A percentile compares a stretch with the other conserved stretches of the same genome.
These are phyloP conservation scores for Acorus gramineus DNA, from an alignment of 106 monocot species.

Conservation along the genomic window DNA sequence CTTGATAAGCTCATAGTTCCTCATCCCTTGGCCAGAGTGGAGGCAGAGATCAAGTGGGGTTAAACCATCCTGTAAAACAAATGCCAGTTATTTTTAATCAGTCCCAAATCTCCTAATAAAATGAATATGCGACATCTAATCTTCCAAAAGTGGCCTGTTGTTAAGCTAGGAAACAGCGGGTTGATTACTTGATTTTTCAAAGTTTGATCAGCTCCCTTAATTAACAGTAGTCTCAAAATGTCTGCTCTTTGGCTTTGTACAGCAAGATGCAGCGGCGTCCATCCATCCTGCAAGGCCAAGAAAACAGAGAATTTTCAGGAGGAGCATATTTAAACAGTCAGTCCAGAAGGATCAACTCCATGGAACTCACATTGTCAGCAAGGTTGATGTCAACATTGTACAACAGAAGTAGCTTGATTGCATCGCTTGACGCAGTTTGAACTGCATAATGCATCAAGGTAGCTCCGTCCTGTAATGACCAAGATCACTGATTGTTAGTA, in stretches of 20 bases:
- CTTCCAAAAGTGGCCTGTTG: not conserved
- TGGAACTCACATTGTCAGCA: slow-evolving; percentile 58
- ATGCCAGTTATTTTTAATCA: not conserved
- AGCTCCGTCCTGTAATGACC: slow-evolving; percentile 67
- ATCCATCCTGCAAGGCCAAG: slow-evolving; percentile 60
- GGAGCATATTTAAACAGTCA: too few relatives aligned
- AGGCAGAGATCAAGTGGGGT: slow-evolving; percentile 84
- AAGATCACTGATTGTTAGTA: too few relatives aligned
- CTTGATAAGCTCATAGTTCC: slow-evolving; percentile 73
- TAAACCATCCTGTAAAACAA: slow-evolving; percentile 64
- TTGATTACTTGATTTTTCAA: slow-evolving; percentile 56
- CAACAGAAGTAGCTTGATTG: slow-evolving; percentile 79
- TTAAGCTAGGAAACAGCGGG: not conserved
- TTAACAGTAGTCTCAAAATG: slow-evolving; percentile 73
- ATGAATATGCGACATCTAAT: too few relatives aligned
- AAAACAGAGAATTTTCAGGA: too few relatives aligned
- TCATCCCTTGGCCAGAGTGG: slow-evolving; percentile 41
- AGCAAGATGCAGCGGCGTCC: slow-evolving; percentile 98
- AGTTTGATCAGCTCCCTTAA: slow-evolving; percentile 78
- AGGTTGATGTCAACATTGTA: slow-evolving; percentile 91
- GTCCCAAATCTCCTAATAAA: too few relatives aligned
- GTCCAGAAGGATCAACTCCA: too few relatives aligned
- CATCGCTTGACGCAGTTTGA: slow-evolving; percentile 62
- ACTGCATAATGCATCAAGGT: slow-evolving; percentile 95
- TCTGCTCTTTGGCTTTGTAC: slow-evolving; percentile 84